phyloP scores from a whole-genome alignment of 371 early-diverging fungal species.

The Dichotomocladium elegans region DNA sequence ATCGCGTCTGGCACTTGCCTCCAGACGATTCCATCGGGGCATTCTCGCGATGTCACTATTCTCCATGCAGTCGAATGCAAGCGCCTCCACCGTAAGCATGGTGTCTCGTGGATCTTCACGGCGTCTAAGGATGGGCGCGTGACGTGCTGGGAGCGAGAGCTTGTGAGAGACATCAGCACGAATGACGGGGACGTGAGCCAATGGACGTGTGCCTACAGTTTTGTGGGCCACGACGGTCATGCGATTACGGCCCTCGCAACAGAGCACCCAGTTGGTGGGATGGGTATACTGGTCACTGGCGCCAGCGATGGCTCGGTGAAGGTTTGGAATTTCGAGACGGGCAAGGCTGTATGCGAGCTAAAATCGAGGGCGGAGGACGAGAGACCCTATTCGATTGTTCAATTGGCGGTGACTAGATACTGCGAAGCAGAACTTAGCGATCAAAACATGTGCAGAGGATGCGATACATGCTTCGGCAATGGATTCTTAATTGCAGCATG shows the following conservation, averaged over 20 bases:
- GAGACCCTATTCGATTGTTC: conserved; percentile 9
- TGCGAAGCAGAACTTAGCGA: conserved; percentile 21
- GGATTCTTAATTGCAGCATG: conserved; percentile 37
- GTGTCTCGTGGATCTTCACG: conserved; percentile 26
- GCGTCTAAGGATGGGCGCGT: conserved; percentile 32
- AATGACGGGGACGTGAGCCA: not conserved
- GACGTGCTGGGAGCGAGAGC: conserved; percentile 31
- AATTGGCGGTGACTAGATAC: conserved; percentile 27
- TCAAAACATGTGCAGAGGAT: conserved; percentile 18
- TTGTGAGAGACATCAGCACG: not conserved
- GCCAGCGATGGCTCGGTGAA: conserved; percentile 74
- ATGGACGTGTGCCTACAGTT: conserved; percentile 29
- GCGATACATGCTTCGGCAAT: conserved; percentile 28
- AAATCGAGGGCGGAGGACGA: not conserved
- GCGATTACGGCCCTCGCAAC: conserved; percentile 25
- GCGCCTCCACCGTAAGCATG: conserved; percentile 13
- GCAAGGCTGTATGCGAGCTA: conserved; percentile 36
- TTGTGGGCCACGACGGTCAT: conserved; percentile 14
- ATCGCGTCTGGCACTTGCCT: conserved; percentile 28
- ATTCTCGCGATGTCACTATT: conserved; percentile 17
- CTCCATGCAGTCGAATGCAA: conserved; percentile 22
- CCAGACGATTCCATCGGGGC: conserved; percentile 22
- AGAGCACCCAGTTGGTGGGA: conserved; percentile 25
- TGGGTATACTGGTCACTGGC: conserved; percentile 59
- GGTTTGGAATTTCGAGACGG: conserved; percentile 75